phyloP scores from a whole-genome alignment of 2,329 filamentous ascomycete genomes.

The Decorospora gaudefroyi region DNA sequence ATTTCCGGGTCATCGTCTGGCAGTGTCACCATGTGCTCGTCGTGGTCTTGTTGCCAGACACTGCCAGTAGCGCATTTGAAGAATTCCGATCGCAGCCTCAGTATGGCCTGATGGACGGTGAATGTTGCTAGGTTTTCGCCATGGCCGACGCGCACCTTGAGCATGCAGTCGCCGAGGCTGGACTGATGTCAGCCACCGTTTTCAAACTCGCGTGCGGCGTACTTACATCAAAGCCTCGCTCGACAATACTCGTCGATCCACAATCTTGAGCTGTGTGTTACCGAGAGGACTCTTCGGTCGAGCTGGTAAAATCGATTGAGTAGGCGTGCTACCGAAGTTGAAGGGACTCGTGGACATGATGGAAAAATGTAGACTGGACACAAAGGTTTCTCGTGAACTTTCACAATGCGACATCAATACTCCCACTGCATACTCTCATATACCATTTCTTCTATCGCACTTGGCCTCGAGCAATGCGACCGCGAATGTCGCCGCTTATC shows the following conservation, averaged over 20 bases:
- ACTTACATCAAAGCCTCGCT: background rate
- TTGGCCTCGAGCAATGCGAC: too few species aligned
- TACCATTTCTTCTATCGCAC: too few species aligned
- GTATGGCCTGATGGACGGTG: background rate
- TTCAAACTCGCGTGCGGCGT: background rate
- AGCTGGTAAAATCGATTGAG: background rate
- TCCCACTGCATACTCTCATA: too few species aligned
- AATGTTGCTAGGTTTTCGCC: background rate
- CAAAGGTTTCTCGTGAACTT: too few species aligned
- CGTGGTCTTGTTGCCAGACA: background rate
- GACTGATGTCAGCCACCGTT: background rate
- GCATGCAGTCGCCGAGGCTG: background rate
- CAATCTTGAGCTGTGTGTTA: background rate
- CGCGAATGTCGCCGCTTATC: too few species aligned
- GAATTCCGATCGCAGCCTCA: background rate
- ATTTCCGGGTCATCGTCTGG: slow-evolving; percentile 3
- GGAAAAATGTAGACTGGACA: too few species aligned
- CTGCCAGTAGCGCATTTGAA: background rate
- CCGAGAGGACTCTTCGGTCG: background rate
- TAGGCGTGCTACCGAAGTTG: background rate
- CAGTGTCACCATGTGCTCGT: background rate
- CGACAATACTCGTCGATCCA: background rate
- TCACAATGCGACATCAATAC: too few species aligned
- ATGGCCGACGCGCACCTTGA: background rate
- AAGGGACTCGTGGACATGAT: background rate